A percentile compares a stretch with the other conserved stretches of the same genome.
These are phyloP conservation scores for Syzygium malaccense DNA, from an alignment of 441 rosid species.

Conservation along the genomic window DNA sequence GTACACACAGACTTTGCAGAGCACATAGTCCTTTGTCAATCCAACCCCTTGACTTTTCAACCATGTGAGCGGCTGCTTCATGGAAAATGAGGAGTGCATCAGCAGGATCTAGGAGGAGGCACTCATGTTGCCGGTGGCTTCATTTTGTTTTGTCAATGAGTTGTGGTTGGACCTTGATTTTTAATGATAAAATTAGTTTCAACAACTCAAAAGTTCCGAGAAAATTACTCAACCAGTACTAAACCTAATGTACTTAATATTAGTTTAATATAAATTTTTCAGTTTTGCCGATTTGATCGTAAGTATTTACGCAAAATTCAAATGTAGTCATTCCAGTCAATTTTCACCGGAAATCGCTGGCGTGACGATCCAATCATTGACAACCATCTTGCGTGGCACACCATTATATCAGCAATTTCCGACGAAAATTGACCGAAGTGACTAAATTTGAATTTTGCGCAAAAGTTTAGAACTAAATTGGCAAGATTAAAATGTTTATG, in stretches of 20 bases:
- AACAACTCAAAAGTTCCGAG: background rate
- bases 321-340: rapidly evolving
- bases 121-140: background rate
- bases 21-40: background rate
- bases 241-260: too few relatives aligned
- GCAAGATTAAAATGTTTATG: rapidly evolving
- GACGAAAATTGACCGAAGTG: rapidly evolving
- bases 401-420: rapidly evolving
- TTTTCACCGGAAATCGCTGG: rapidly evolving
- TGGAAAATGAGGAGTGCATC: background rate
- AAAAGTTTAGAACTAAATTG: background rate
- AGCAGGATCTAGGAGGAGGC: background rate
- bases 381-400: rapidly evolving
- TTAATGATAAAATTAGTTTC: background rate
- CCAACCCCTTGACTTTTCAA: background rate
- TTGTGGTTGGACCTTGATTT: background rate
- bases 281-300: rapidly evolving
- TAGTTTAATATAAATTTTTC: background rate
- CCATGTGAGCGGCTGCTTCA: background rate
- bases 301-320: rapidly evolving
- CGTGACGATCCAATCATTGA: rapidly evolving
- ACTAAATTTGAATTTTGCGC: rapidly evolving
- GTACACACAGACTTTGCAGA: background rate
- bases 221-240: background rate
- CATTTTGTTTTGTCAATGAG: background rate